phyloP scores from a whole-genome alignment of 345 rosid species.

The Camelina neglecta region DNA sequence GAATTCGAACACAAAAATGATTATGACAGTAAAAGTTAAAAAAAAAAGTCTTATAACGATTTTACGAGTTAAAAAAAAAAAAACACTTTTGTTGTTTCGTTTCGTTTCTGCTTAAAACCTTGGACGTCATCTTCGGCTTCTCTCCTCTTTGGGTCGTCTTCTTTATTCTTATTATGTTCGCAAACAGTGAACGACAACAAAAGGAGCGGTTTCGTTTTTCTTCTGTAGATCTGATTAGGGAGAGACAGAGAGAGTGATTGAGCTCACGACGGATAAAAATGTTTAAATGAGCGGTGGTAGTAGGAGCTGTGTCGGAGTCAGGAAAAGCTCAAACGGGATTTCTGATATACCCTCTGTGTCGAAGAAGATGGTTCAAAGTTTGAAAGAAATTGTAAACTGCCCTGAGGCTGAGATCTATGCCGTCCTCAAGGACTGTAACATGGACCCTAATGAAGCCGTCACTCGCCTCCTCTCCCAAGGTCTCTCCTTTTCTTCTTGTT shows the following conservation, averaged over 20 bases:
- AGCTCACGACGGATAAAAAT: slow-evolving; percentile 25
- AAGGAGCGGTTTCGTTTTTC: background rate
- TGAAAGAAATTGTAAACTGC: slow-evolving; percentile 90
- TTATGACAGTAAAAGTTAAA: too few species aligned
- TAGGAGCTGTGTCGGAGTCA: slow-evolving; percentile 39
- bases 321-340: slow-evolving; percentile 63
- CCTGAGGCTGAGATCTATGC: slow-evolving; percentile 93
- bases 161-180: slow-evolving; percentile 12
- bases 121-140: too few species aligned
- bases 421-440: slow-evolving; percentile 85
- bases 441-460: slow-evolving; percentile 99
- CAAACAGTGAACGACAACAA: background rate
- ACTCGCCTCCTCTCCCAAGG: slow-evolving; percentile 93
- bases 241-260: background rate
- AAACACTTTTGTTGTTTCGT: too few species aligned
- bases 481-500: slow-evolving; percentile 18
- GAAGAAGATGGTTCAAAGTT: slow-evolving; percentile 81
- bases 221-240: slow-evolving; percentile 39
- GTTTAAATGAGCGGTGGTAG: slow-evolving; percentile 52
- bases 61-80: too few species aligned
- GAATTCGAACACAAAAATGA: too few species aligned
- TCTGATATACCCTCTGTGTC: slow-evolving; percentile 73
- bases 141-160: background rate
- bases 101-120: too few species aligned
- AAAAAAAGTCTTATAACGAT: too few species aligned